Base-by-base conservation (phyloP, 2,329 filamentous ascomycete genomes). In the Fusarium zealandicum region DNA sequence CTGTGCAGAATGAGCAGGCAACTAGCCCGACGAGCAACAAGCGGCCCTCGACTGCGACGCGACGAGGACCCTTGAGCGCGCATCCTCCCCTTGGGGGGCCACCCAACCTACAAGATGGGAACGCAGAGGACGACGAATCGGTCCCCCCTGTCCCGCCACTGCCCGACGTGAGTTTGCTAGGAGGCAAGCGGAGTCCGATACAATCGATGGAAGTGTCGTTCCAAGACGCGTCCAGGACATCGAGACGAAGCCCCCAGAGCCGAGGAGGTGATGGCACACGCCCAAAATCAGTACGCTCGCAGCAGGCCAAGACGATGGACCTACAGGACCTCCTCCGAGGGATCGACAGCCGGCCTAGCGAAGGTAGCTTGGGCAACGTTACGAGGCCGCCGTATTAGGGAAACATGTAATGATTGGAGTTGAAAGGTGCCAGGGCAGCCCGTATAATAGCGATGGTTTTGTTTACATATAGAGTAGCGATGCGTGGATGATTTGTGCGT, bases 101-200 rank as follows among this genome's bases (percentile, higher is more conserved):
- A 18, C 65, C 69, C 16, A 63, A 63, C 40, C 50, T 70, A 3
- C 57, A 73, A 11, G 70, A 69, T 6, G 70, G 67, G 18, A 70
- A 72, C 10, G 67, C 66, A 3, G 69, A 67, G 12, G 70, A 70
- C 5, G 70, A 67, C 4, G 74, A 77, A 7, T 65, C 68, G 0
- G 80, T 85, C 7, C 83, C 83, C 4, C 83, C 83, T 0, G 82
- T 86, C 11, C 83, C 83, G 6, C 82, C 82, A 1, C 69, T 86
- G 57, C 83, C 82, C 12, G 73, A 71, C 46, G 61, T 75, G 14
- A 70, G 60, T 16, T 57, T 71, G 8, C 51, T 71, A 35, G 66
- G 72, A 14, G 64, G 66, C 45, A 71, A 68, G 59, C 66, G 66
- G 41, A 67, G 61, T 43, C 57, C 66, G 16, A 41, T 70, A 56